Evolutionary conservation across 257 asterid genomes (phyloP), one percentile per base, ranked within the genome.

Genomic region (Scutellaria galericulata): DNA sequence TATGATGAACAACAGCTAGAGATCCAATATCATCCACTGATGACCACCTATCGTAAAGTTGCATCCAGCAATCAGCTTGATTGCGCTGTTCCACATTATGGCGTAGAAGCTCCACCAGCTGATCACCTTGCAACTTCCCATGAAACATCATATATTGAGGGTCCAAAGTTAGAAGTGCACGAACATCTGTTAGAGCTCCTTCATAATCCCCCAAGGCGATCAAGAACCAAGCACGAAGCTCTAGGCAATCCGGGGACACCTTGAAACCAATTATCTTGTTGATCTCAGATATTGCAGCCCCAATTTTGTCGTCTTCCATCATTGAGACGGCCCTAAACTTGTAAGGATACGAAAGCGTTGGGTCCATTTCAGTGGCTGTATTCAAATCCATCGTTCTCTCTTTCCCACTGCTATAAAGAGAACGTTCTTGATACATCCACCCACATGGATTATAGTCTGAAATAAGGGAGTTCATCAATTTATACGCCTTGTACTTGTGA

Each of bases 1-100:
- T 90, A 75, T 95, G 98, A 51, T 95, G 99, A 22, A 92, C 95
- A 70, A 95, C 97, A 57, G 97, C 98, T 41, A 95, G 73, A 68
- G 98, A 95, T 64, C 99, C 99, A 75, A 92, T 84, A 79, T 95
- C 99, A 82, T 95, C 99, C 8, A 95, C 98, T 2, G 83, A 82
- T 1, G 99, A 95, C 98, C 99, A 95, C 71, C 91, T 73, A 69
- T 95, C 99, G 47, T 92, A 85, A 24, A 95, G 88, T 50, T 90
- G 92, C 89, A 95, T 88, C 99, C 99, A 95, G 42, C 99, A 95
- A 83, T 95, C 99, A 48, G 99, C 99, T 62, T 87, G 97, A 74
- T 79, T 88, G 77, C 89, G 86, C 79, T 83, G 93, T 66, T 87
- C 88, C 78, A 85, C 92, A 69, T 82, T 84, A 60, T 75, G 81